Conservation (phyloP, 2,329 filamentous ascomycete genomes). For the Thelonectria olida region DNA sequence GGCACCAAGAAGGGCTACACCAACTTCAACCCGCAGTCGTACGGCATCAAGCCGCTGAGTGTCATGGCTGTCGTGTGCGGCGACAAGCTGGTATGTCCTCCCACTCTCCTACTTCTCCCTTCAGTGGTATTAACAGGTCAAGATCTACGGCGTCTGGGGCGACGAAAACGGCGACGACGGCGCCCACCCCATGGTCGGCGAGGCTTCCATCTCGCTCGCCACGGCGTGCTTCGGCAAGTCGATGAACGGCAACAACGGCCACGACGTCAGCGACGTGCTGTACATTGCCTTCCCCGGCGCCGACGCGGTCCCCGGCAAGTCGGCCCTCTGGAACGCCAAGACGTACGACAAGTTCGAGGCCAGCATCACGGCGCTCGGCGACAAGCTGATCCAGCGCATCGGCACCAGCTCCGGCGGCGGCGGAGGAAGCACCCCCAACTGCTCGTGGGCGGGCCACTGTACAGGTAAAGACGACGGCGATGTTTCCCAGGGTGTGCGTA, state of each 20-base stretch:
- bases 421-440: conserved; percentile 17
- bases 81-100: conserved; percentile 50
- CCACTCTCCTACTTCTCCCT: not conserved
- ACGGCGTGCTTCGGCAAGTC: conserved; percentile 63
- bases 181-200: conserved; percentile 58
- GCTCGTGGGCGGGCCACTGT: conserved; percentile 31
- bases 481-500: not conserved
- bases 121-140: not conserved
- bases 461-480: conserved; percentile 21
- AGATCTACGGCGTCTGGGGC: conserved; percentile 69
- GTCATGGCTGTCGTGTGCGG: conserved; percentile 65
- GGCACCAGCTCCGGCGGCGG: conserved; percentile 16
- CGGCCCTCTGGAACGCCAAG: conserved; percentile 64
- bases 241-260: conserved; percentile 65
- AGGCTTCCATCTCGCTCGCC: conserved; percentile 66
- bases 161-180: conserved; percentile 67
- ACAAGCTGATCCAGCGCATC: conserved; percentile 56
- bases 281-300: conserved; percentile 68
- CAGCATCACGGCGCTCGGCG: conserved; percentile 61
- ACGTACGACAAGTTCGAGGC: conserved; percentile 59
- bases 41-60: conserved; percentile 59
- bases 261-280: conserved; percentile 66
- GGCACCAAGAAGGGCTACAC: conserved; percentile 44
- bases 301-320: conserved; percentile 64
- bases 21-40: conserved; percentile 51